Evolutionary conservation across 305 asterid species (phyloP).

Genomic region (Withania somnifera): DNA sequence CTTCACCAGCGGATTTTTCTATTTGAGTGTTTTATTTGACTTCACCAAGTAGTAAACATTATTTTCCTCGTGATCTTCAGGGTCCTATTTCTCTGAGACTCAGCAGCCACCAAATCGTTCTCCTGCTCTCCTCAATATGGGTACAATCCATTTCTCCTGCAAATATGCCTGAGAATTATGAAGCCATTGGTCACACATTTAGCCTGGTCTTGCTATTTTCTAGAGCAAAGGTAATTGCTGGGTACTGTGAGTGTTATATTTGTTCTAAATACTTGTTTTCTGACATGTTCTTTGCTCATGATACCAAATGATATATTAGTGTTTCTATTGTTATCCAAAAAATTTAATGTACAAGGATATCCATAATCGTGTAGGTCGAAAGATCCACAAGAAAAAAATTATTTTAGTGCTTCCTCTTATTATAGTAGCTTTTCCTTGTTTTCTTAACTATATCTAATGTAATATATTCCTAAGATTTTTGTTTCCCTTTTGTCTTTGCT

Average conservation of each 20-base stretch:
- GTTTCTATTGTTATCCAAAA: background rate
- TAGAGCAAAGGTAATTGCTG: conserved; percentile 66
- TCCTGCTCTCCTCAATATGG: conserved; percentile 88
- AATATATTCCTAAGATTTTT: background rate
- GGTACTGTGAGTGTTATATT: background rate
- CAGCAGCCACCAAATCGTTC: conserved; percentile 90
- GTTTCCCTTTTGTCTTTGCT: background rate
- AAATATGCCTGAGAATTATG: conserved; percentile 84
- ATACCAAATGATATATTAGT: background rate
- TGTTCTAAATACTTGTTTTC: background rate
- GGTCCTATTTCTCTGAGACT: conserved; percentile 67
- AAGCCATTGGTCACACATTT: conserved; percentile 96
- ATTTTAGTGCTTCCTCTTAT: background rate
- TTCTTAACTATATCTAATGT: background rate
- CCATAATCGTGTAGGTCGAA: background rate
- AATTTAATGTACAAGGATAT: background rate
- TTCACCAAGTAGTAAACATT: background rate
- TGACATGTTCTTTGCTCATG: background rate
- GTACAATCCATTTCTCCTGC: conserved; percentile 69
- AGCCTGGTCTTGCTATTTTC: conserved; percentile 86
- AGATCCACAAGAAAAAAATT: background rate
- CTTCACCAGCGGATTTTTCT: background rate
- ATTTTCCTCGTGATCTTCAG: conserved; percentile 34
- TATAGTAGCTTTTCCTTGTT: background rate
- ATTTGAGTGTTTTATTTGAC: background rate